Percentiles rank a stretch among this genome's conserved stretches.
These are phyloP conservation scores for Fusarium nurragi DNA, from an alignment of 2,329 filamentous ascomycete genomes.

Conservation along the genomic window DNA sequence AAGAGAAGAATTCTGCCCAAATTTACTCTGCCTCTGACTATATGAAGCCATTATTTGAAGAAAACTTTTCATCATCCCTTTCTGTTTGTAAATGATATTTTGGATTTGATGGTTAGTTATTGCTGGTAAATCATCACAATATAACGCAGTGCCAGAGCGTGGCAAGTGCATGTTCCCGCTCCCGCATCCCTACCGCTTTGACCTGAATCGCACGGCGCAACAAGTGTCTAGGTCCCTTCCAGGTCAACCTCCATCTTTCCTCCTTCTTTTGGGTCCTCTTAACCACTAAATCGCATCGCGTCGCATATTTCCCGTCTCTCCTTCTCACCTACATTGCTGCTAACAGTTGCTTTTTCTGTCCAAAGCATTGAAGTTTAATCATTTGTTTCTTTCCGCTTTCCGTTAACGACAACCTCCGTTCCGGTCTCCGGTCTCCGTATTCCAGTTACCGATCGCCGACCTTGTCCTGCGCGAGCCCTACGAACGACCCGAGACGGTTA, in stretches of 20 bases:
- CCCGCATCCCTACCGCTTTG: conserved; percentile 26
- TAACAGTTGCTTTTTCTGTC: conserved; percentile 37
- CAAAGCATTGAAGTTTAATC: conserved; percentile 15
- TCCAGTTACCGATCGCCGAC: conserved; percentile 19
- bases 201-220: conserved; percentile 42
- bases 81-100: background rate
- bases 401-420: conserved; percentile 23
- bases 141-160: conserved; percentile 21
- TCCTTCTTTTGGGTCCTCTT: conserved; percentile 30
- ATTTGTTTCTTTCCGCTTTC: conserved; percentile 26
- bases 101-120: background rate
- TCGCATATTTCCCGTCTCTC: conserved; percentile 31
- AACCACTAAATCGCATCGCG: conserved; percentile 25
- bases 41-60: background rate
- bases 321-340: conserved; percentile 23
- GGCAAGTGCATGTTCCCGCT: conserved; percentile 32
- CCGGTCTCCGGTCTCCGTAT: conserved; percentile 25
- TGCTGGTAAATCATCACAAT: background rate
- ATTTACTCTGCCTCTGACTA: conserved; percentile 1
- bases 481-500: conserved; percentile 36
- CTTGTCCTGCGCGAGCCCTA: conserved; percentile 26
- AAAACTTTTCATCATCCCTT: background rate
- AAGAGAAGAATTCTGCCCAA: background rate
- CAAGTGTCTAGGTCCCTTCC: conserved; percentile 18
- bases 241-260: conserved; percentile 24